A percentile compares a stretch with the other conserved stretches of the same genome.
These are phyloP conservation scores for Metrosideros polymorpha DNA, from an alignment of 441 rosid genomes.

Conservation along the genomic window DNA sequence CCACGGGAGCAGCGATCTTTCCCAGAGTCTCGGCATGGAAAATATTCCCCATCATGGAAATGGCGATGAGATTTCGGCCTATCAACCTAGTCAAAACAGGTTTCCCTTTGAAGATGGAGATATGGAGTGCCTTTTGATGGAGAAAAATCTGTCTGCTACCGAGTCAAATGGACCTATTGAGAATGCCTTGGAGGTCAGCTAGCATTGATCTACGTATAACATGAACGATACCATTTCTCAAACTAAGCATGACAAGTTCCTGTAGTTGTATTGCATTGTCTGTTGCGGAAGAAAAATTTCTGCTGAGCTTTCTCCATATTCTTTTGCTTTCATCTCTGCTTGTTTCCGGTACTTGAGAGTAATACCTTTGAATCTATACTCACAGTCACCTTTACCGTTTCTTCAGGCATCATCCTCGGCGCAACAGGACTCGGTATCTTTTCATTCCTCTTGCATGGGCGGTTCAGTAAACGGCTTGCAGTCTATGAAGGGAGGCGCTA, in stretches of 20 bases:
- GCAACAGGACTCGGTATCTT: conserved; percentile 29
- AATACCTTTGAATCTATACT: neutral
- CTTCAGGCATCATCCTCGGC: conserved; percentile 41
- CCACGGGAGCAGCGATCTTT: conserved; percentile 39
- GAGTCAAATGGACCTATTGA: conserved; percentile 30
- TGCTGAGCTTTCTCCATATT: neutral
- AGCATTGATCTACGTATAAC: neutral
- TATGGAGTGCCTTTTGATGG: conserved; percentile 20
- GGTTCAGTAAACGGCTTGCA: conserved; percentile 20
- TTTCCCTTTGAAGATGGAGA: conserved; percentile 22
- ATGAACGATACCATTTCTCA: neutral
- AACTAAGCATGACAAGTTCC: neutral
- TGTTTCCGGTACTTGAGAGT: neutral
- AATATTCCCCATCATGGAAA: conserved; percentile 38
- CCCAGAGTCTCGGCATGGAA: conserved; percentile 40
- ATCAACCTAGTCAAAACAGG: conserved; percentile 21
- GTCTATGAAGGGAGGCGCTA: conserved; percentile 5
- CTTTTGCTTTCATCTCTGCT: neutral
- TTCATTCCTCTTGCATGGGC: conserved; percentile 22
- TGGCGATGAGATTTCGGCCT: conserved; percentile 37
- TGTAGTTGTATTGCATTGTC: neutral
- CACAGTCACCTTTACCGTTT: neutral
- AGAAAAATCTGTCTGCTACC: conserved; percentile 30
- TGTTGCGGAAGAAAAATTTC: neutral
- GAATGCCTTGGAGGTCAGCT: conserved; percentile 36